Conservation (phyloP, 2,329 filamentous ascomycete species). For the Tolypocladium ophioglossoides region DNA sequence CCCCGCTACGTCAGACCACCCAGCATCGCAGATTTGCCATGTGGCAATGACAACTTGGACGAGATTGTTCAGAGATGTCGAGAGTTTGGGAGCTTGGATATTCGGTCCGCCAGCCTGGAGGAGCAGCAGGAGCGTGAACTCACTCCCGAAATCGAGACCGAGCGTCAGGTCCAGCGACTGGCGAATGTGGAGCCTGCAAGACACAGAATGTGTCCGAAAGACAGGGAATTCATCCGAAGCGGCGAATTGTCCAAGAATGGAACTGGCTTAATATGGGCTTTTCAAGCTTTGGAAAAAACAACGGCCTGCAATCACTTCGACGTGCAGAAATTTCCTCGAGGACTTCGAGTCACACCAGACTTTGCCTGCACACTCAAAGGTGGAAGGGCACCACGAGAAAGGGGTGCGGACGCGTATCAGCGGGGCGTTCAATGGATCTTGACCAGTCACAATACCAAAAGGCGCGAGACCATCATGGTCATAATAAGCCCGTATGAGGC, state of each 20-base stretch:
- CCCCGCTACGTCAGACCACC: neutral
- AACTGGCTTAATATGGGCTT: slow-evolving; percentile 2
- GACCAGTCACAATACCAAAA: slow-evolving; percentile 1
- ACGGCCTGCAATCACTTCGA: slow-evolving; percentile 7
- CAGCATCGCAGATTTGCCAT: neutral
- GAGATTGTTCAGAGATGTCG: neutral
- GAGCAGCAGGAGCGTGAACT: neutral
- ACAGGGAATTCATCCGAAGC: slow-evolving; percentile 30
- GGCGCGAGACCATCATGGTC: neutral
- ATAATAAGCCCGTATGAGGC: slow-evolving; percentile 33
- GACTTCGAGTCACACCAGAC: slow-evolving; percentile 2
- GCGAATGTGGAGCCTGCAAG: slow-evolving; percentile 35
- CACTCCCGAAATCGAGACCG: slow-evolving; percentile 38
- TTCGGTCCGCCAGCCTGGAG: neutral
- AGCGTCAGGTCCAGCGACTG: slow-evolving; percentile 53
- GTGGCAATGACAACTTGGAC: neutral
- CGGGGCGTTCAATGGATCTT: slow-evolving; percentile 14
- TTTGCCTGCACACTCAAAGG: slow-evolving; percentile 3
- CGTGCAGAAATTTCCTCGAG: slow-evolving; percentile 5
- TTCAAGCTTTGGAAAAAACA: slow-evolving; percentile 5
- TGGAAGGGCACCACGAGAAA: neutral
- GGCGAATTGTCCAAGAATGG: neutral
- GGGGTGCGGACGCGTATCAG: slow-evolving; percentile 9
- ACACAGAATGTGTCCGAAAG: slow-evolving; percentile 13
- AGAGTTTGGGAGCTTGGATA: neutral